A percentile compares a stretch with the other conserved stretches of the same genome.
Evolutionary conservation across 2,329 filamentous ascomycete species (phyloP).

Genomic region (Xylaria sp.): DNA sequence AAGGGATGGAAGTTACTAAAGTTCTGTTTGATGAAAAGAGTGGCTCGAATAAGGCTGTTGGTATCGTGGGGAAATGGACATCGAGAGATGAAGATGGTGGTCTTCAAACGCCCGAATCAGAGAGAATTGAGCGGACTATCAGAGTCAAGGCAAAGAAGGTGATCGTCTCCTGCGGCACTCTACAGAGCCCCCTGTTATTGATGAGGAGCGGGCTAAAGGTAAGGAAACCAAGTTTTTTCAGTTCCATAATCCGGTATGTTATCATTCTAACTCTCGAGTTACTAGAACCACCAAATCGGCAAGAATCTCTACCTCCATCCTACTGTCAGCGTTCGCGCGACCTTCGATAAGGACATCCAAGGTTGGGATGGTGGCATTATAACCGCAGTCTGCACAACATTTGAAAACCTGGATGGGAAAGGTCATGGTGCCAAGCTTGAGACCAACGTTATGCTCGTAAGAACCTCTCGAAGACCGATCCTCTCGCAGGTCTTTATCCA

Average conservation of each 20-base stretch:
- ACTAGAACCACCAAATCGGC: constrained; percentile 82
- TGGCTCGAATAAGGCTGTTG: constrained; percentile 68
- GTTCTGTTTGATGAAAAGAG: constrained; percentile 66
- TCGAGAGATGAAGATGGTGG: constrained; percentile 73
- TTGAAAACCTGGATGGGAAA: constrained; percentile 81
- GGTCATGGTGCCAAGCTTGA: constrained; percentile 89
- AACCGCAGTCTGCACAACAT: constrained; percentile 79
- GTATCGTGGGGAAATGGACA: constrained; percentile 80
- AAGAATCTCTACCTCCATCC: constrained; percentile 86
- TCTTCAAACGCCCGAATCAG: constrained; percentile 61
- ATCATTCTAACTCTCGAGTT: constrained; percentile 3
- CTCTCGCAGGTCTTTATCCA: neutral
- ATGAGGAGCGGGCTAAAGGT: constrained; percentile 80
- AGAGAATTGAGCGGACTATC: constrained; percentile 67
- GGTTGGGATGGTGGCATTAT: constrained; percentile 83
- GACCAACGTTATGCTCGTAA: constrained; percentile 74
- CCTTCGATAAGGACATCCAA: constrained; percentile 76
- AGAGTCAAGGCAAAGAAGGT: constrained; percentile 83
- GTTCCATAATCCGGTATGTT: neutral
- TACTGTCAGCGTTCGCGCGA: constrained; percentile 66
- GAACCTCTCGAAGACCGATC: constrained; percentile 42
- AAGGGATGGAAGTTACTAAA: constrained; percentile 71
- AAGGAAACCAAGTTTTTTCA: constrained; percentile 44
- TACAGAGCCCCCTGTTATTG: constrained; percentile 82
- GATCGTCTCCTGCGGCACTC: constrained; percentile 78